Evolutionary conservation across 164 flowering plant genomes (phyloP), one percentile per base, ranked within the genome.

Genomic region (Chimonanthus salicifolius): DNA sequence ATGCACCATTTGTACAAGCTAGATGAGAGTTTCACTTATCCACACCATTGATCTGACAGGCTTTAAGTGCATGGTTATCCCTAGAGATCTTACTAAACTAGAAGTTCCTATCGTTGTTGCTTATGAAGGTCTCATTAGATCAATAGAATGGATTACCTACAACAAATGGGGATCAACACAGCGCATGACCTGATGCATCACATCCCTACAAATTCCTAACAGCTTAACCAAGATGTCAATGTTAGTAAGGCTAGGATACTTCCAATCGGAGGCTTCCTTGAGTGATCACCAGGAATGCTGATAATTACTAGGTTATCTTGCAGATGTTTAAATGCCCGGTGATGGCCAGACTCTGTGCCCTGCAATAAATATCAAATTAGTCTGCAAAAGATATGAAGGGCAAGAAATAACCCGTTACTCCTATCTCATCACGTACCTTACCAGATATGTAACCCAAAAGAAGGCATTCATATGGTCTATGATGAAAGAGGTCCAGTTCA

Each of bases 231-330:
- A 33, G 33, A 33, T 33, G 33, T 33, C 33, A 33, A 33, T 33
- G 33, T 33, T 33, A 33, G 33, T 46, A 71, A 20, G 21, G 58
- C 5, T 13, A 71, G 80, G 79, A 80, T 92, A 93, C 98, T 94
- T 87, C 87, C 94, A 72, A 95, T 47, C 46, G 98, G 99, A 64
- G 98, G 98, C 82, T 95, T 95, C 84, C 99, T 88, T 11, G 98
- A 95, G 78, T 88, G 88, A 75, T 90, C 95, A 20, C 99, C 98
- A 16, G 99, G 99, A 70, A 92, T 75, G 72, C 97, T 95, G 50
- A 95, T 81, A 69, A 92, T 80, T n/a, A 90, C 86, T 78, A 82
- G 84, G 74, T 85, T 77, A 70, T 85, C 86, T 74, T 76, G 82
- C 21, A 90, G 16, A 66, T 62, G 63, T 68, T 64, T 80, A 15